Evolutionary conservation across 2,329 filamentous ascomycete species (phyloP), one percentile per base, ranked within the genome.

Genomic region (Colletotrichum lindemuthianum): DNA sequence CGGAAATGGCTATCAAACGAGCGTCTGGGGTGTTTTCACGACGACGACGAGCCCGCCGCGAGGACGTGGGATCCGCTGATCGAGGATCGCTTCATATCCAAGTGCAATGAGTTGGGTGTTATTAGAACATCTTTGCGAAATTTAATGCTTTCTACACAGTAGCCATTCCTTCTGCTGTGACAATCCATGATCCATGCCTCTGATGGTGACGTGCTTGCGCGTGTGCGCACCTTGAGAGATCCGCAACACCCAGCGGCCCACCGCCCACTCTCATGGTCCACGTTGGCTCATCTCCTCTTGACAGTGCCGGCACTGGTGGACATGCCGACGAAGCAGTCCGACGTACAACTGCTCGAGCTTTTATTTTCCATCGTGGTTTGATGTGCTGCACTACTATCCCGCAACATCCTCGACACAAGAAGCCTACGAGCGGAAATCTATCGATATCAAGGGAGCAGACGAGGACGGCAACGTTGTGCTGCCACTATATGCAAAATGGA

Each of bases 31-130:
- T 73, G 74, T 70, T 70, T 71, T 53, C 24, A 24, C 24, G 24
- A 24, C 5, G 24, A 49, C 53, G 70, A 72, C 71, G 72, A 72
- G 70, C 75, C 76, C 73, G 78, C 79, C 80, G 81, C 78, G 85
- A 88, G 84, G 85, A 87, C 81, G 85, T 87, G 86, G 85, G 84
- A 79, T 43, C 80, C 78, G 82, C 82, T 84, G 80, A 79, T 86
- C 86, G 84, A 86, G 82, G 84, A 87, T 85, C 82, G 84, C 84
- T 85, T 82, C 82, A 85, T 86, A 86, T 82, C 81, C 81, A 73
- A 77, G 76, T 81, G 81, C 81, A 82, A 80, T 82, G 79, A 75
- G 75, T 75, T 75, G 73, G 69, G 72, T 73, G 77, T 76, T 78
- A 77, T 76, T 76, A 78, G 78, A 80, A 83, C 79, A 83, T 79